Percentiles rank a stretch among this genome's conserved stretches.
These are phyloP conservation scores for Neonectria magnoliae DNA, from an alignment of 2,329 filamentous ascomycete species.

Conservation along the genomic window DNA sequence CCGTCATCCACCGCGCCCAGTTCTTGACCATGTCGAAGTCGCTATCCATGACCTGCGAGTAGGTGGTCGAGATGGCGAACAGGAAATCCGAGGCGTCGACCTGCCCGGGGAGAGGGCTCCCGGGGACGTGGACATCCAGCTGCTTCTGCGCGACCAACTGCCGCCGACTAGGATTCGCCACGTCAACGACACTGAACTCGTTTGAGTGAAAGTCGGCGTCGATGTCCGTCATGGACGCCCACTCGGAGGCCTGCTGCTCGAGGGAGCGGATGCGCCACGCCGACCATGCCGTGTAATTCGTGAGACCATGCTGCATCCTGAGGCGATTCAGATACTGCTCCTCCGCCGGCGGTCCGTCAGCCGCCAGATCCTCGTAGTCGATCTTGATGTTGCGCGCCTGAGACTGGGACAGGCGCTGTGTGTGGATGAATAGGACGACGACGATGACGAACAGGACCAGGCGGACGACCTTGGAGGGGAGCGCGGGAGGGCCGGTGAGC, in stretches of 20 bases:
- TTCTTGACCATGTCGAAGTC: slow-evolving; percentile 53
- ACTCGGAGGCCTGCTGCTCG: slow-evolving; percentile 43
- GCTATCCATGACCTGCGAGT: slow-evolving; percentile 50
- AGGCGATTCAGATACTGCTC: slow-evolving; percentile 47
- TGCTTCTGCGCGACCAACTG: slow-evolving; percentile 43
- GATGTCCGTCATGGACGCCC: slow-evolving; percentile 44
- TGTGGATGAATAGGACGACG: slow-evolving; percentile 38
- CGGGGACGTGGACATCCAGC: slow-evolving; percentile 48
- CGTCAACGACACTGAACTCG: slow-evolving; percentile 41
- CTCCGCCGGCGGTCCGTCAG: slow-evolving; percentile 40
- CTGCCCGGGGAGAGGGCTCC: slow-evolving; percentile 44
- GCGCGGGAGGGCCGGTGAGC: slow-evolving; percentile 35
- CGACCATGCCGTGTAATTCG: slow-evolving; percentile 47
- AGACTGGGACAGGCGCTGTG: slow-evolving; percentile 27
- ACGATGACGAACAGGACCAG: slow-evolving; percentile 41
- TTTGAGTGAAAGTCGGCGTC: slow-evolving; percentile 46
- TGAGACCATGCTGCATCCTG: slow-evolving; percentile 41
- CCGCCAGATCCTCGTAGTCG: slow-evolving; percentile 26
- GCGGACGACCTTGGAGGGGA: slow-evolving; percentile 37
- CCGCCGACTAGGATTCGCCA: slow-evolving; percentile 36
- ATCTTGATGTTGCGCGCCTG: slow-evolving; percentile 9
- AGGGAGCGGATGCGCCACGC: slow-evolving; percentile 47
- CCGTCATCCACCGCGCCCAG: slow-evolving; percentile 59
- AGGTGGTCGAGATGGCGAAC: slow-evolving; percentile 57
- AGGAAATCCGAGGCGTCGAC: slow-evolving; percentile 54